Base-by-base conservation (phyloP, 1,284 basidiomycete species). In the Boletus calvinii region DNA sequence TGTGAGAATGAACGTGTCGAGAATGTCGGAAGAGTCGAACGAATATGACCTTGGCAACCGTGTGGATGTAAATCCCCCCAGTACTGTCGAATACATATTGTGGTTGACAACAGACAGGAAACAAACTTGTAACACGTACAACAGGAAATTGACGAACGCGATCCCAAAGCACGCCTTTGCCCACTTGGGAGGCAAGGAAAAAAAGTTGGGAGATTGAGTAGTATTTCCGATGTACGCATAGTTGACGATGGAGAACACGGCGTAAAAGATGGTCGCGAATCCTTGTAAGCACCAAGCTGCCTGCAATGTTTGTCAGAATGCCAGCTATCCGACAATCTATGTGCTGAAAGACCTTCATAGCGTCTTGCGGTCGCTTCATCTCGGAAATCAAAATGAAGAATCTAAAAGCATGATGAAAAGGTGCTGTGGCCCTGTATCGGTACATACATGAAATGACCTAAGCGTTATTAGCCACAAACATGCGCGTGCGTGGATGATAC, bases 31-130 rank as follows among this genome's bases (percentile, higher is more conserved):
- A 80, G 48, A 80, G 58, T 10, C 83, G 76, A 50, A 87, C 74
- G 60, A 87, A 85, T 43, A 85, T 60, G 40, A 83, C 76, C 62
- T 85, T 85, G 24, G 81, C 79, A 6, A 80, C 75, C 1, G 78
- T 75, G 62, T 84, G 79, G 13, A 74, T 65, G 60, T 77, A 81
- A 10, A 83, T 62, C 8, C 71, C 73, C 6, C 74, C 76, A 11
- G 77, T 71, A 36, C 78, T 79, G 54, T 40, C 9, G 8, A 26
- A 34, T 3, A 22, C 26, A 6, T 20, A 13, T 37, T 29, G 4
- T 22, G 13, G 42, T 37, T 13, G 18, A 34, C n/a, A 6, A 55
- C 39, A 15, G 32, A 22, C 35, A 36, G 26, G 24, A 26, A 48
- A 40, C 13, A 26, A 40, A 34, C 41, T 31, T 36, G 35, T 13